A percentile compares a stretch with the other conserved stretches of the same genome.
phyloP scores from a whole-genome alignment of 768 basidiomycete species.

The Tubosaeta brunneosetosa region DNA sequence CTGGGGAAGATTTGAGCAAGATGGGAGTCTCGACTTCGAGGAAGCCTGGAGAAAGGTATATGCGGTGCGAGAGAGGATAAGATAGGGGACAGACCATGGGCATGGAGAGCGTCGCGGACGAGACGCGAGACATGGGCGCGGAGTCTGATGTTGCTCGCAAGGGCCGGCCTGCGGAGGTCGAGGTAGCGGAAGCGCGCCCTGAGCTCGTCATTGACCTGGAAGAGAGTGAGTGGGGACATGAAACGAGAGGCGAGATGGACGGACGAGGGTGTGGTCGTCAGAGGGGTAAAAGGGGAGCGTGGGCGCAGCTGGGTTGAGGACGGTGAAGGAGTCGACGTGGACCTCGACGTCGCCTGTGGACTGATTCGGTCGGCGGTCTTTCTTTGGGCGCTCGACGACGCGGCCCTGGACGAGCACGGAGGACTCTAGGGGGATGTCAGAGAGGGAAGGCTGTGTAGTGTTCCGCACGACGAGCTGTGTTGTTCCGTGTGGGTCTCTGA shows the following conservation, averaged over 20 bases:
- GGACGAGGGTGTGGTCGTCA: constrained; percentile 67
- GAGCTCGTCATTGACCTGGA: constrained; percentile 79
- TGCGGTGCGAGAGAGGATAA: constrained; percentile 11
- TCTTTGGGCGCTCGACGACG: constrained; percentile 59
- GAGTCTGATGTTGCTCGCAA: constrained; percentile 76
- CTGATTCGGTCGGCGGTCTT: constrained; percentile 56
- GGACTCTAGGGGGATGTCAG: constrained; percentile 70
- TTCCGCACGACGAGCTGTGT: constrained; percentile 69
- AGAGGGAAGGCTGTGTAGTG: constrained; percentile 41
- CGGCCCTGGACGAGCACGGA: constrained; percentile 70
- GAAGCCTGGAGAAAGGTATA: constrained; percentile 53
- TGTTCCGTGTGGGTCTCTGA: constrained; percentile 73
- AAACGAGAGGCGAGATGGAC: constrained; percentile 21
- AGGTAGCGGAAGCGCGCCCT: constrained; percentile 83
- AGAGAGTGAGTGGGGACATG: background rate
- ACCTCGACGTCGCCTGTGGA: constrained; percentile 78
- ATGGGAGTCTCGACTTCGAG: constrained; percentile 92
- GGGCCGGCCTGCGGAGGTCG: constrained; percentile 72
- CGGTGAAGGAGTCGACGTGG: constrained; percentile 57
- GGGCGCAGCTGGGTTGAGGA: constrained; percentile 74
- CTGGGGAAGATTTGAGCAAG: constrained; percentile 85
- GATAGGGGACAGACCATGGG: constrained; percentile 50
- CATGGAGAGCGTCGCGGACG: constrained; percentile 66
- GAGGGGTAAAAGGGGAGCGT: constrained; percentile 82
- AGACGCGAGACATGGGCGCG: constrained; percentile 79